Base-by-base conservation (phyloP, 2,329 filamentous ascomycete species). In the Xylaria sp. region DNA sequence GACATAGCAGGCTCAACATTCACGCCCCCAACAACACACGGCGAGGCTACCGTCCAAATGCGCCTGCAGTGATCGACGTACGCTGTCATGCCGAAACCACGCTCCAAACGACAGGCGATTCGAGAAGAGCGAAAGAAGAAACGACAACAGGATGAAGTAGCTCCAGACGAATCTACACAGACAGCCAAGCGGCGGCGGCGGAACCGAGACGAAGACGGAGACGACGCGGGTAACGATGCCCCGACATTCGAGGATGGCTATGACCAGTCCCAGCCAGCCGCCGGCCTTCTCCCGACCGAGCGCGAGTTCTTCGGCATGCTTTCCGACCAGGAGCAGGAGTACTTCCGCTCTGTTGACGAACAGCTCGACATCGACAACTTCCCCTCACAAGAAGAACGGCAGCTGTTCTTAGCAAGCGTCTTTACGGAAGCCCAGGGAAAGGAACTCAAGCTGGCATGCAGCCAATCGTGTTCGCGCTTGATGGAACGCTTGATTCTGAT, bases 381-480 rank as follows among this genome's bases (percentile, higher is more conserved):
- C 74, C 86, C 85, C 40, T 87, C 88, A 38, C 76, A 86, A 54
- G 92, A 97, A 68, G 90, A 93, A 68, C 85, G 88, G 60, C 80
- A 81, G 55, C 71, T 90, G 49, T 93, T 92, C 71, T 77, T 98
- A 47, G 87, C 89, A 63, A 96, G 90, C 75, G 90, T 98, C 53
- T 96, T 91, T 77, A 84, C 85, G 68, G 94, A 98, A 77, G 93
- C 93, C 0, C 83, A 88, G 63, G 93, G 92, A 63, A 98, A 98
- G 78, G 95, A 98, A 76, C 82, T 99, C 72, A 99, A 98, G 82
- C 86, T 99, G 65, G 93, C 93, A 23, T 95, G 92, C 78, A 97
- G 93, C 75, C 95, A 99, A 78, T 95, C 92, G 3, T 97, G 93
- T 78, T 99, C 95, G 53, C 85, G 95, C 15, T 79, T 99, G 54